phyloP scores from a whole-genome alignment of 305 asterid genomes.

The Fraxinus floribunda region DNA sequence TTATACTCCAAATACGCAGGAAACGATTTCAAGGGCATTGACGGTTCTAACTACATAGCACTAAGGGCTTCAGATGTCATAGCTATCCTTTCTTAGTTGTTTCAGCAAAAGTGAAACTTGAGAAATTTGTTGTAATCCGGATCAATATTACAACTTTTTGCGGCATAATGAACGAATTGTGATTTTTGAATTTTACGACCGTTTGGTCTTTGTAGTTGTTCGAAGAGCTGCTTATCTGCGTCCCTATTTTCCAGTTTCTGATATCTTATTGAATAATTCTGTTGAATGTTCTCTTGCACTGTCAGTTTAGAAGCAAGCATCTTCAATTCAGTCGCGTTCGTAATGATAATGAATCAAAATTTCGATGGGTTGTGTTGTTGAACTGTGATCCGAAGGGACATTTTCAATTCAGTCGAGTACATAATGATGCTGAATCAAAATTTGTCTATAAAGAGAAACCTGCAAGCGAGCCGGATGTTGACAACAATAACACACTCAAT shows the following conservation, averaged over 20 bases:
- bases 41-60: conserved; percentile 74
- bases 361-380: not conserved
- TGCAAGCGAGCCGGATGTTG: not conserved
- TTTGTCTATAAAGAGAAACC: not conserved
- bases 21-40: conserved; percentile 76
- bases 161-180: not conserved
- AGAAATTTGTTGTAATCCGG: not conserved
- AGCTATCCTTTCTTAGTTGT: conserved; percentile 68
- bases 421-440: not conserved
- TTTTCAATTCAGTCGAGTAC: not conserved
- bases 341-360: not conserved
- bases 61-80: conserved; percentile 77
- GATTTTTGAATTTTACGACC: not conserved
- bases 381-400: not conserved
- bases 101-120: conserved; percentile 14
- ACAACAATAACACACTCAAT: not conserved
- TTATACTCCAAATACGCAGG: conserved; percentile 78
- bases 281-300: not conserved
- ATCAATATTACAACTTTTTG: not conserved
- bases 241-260: not conserved
- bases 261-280: not conserved
- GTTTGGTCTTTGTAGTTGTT: not conserved
- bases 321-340: not conserved
- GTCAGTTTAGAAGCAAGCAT: not conserved
- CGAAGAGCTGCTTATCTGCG: not conserved